Percentiles rank a stretch among this genome's conserved stretches.
Conservation (phyloP, 1,284 basidiomycete species). For the Sanghuangporus weigelae region DNA sequence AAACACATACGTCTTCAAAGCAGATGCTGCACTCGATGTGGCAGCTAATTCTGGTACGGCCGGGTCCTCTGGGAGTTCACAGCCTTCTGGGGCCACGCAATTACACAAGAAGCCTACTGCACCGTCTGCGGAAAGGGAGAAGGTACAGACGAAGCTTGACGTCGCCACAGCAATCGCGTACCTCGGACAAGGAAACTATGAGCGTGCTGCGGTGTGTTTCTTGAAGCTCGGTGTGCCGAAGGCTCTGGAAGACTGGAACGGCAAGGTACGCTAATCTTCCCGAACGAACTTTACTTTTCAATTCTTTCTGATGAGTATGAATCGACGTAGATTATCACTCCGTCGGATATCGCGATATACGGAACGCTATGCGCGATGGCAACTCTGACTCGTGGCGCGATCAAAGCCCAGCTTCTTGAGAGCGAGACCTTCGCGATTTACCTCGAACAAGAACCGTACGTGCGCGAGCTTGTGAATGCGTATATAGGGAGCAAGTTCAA, state of each 20-base stretch:
- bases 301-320: background rate
- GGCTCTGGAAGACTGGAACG: conserved; percentile 65
- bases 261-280: conserved; percentile 41
- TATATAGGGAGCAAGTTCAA: conserved; percentile 84
- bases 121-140: conserved; percentile 47
- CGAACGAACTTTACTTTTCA: background rate
- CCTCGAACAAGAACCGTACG: conserved; percentile 81
- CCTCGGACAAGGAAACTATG: conserved; percentile 66
- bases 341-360: conserved; percentile 80
- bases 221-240: conserved; percentile 61
- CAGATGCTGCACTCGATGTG: conserved; percentile 79
- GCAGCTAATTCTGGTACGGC: conserved; percentile 21
- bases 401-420: conserved; percentile 65
- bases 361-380: conserved; percentile 78
- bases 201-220: conserved; percentile 70
- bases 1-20: conserved; percentile 85
- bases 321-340: conserved; percentile 55
- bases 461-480: conserved; percentile 76
- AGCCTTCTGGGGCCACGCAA: conserved; percentile 23
- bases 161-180: conserved; percentile 70
- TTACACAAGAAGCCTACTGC: conserved; percentile 23
- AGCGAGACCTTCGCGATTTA: conserved; percentile 68
- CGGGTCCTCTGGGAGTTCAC: conserved; percentile 18
- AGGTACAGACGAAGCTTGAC: conserved; percentile 72
- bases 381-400: conserved; percentile 60